Evolutionary conservation across 208 protist genomes (phyloP).

Genomic region (Jaenimonas drosophilae): DNA sequence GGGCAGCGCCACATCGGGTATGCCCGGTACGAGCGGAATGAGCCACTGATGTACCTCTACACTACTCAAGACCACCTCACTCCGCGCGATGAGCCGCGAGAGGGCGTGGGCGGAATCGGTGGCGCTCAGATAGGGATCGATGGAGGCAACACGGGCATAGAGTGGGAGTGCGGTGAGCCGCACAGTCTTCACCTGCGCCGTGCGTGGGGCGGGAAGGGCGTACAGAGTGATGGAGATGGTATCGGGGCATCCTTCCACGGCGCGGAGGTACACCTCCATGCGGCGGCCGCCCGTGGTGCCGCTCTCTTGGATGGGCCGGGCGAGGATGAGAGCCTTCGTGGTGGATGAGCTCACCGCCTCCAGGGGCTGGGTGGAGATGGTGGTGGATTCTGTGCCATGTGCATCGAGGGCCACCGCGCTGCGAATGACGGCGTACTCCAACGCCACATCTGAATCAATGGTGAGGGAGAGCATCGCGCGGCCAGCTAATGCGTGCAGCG

Average conservation of each 20-base stretch:
- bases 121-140: too few relatives aligned
- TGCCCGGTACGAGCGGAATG: too few relatives aligned
- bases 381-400: constrained; percentile 21
- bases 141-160: constrained; percentile 46
- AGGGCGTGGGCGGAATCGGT: too few relatives aligned
- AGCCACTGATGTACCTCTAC: too few relatives aligned
- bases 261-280: constrained; percentile 41
- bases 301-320: constrained; percentile 9
- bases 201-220: constrained; percentile 38
- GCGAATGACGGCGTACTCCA: constrained; percentile 39
- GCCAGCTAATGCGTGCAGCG: constrained; percentile 31
- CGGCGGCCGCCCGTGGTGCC: constrained; percentile 16
- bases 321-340: constrained; percentile 2
- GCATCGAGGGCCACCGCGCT: constrained; percentile 29
- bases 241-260: constrained; percentile 39
- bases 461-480: constrained; percentile 41
- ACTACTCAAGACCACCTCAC: too few relatives aligned
- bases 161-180: constrained; percentile 49
- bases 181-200: constrained; percentile 56
- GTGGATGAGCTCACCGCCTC: not conserved
- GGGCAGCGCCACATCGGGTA: too few relatives aligned
- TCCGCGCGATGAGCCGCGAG: too few relatives aligned
- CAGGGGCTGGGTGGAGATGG: constrained; percentile 16
- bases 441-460: constrained; percentile 42
- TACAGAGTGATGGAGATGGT: constrained; percentile 31